Conservation (phyloP, 2,329 filamentous ascomycete species). For the Phialemonium atrogriseum region DNA sequence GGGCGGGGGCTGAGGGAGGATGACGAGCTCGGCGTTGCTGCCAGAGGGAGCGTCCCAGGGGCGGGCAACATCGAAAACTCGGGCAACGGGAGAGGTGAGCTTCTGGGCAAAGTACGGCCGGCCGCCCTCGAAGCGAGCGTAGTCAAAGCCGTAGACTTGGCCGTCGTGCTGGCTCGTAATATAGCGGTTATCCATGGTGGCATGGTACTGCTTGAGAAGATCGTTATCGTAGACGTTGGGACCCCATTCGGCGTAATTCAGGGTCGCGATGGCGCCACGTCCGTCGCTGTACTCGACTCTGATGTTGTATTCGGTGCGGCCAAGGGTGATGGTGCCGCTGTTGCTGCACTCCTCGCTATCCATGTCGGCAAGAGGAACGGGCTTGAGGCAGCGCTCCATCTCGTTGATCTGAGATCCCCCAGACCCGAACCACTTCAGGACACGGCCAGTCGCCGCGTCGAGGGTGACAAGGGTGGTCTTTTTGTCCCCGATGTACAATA, state of each 20-base stretch:
- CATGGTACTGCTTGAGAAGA: slow-evolving; percentile 71
- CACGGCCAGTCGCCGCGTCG: slow-evolving; percentile 74
- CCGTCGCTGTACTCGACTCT: slow-evolving; percentile 70
- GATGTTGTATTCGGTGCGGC: slow-evolving; percentile 83
- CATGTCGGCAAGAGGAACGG: slow-evolving; percentile 57
- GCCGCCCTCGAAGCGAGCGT: slow-evolving; percentile 42
- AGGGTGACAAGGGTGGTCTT: slow-evolving; percentile 84
- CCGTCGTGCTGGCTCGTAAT: slow-evolving; percentile 84
- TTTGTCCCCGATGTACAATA: slow-evolving; percentile 88
- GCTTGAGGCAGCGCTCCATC: slow-evolving; percentile 65
- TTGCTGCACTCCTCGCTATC: slow-evolving; percentile 70
- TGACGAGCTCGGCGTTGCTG: slow-evolving; percentile 66
- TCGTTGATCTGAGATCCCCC: slow-evolving; percentile 59
- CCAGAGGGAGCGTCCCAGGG: slow-evolving; percentile 55
- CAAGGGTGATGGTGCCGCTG: slow-evolving; percentile 72
- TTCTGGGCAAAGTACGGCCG: slow-evolving; percentile 58
- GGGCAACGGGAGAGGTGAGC: slow-evolving; percentile 69
- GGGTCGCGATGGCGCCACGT: slow-evolving; percentile 72
- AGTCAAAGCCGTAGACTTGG: slow-evolving; percentile 71
- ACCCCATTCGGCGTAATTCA: slow-evolving; percentile 91
- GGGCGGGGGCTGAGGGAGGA: slow-evolving; percentile 77
- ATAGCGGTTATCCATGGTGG: slow-evolving; percentile 79
- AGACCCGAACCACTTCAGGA: slow-evolving; percentile 78
- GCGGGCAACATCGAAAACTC: slow-evolving; percentile 81
- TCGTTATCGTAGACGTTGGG: slow-evolving; percentile 88